phyloP scores from a whole-genome alignment of 1,284 basidiomycete genomes.

The Ganoderma leucocontextum region DNA sequence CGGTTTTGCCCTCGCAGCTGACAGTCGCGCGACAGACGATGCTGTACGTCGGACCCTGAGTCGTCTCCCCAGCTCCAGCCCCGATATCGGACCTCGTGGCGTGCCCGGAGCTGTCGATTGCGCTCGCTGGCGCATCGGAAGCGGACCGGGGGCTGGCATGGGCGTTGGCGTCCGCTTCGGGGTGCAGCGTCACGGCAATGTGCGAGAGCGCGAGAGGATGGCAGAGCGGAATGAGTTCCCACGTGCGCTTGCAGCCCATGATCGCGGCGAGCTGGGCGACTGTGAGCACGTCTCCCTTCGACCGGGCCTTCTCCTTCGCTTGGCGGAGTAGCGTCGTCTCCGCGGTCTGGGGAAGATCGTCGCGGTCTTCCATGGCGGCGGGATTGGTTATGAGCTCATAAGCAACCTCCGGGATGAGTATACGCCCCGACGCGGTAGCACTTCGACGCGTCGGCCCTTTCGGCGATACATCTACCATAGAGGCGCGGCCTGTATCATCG shows the following conservation, averaged over 20 bases:
- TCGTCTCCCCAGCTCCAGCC: slow-evolving; percentile 13
- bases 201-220: slow-evolving; percentile 81
- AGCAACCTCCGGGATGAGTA: slow-evolving; percentile 72
- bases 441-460: slow-evolving; percentile 73
- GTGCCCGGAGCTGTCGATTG: slow-evolving; percentile 13
- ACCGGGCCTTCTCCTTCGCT: slow-evolving; percentile 56
- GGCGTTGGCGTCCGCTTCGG: slow-evolving; percentile 44
- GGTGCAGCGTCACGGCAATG: slow-evolving; percentile 67
- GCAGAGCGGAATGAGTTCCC: slow-evolving; percentile 86
- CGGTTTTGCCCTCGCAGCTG: slow-evolving; percentile 81
- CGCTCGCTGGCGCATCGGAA: slow-evolving; percentile 23
- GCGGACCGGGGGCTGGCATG: slow-evolving; percentile 22
- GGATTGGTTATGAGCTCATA: slow-evolving; percentile 65
- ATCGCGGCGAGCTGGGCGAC: slow-evolving; percentile 87
- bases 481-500: slow-evolving; percentile 68
- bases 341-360: slow-evolving; percentile 39
- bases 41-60: slow-evolving; percentile 47
- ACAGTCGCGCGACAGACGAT: slow-evolving; percentile 75
- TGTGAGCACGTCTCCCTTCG: slow-evolving; percentile 81
- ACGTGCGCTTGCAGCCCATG: slow-evolving; percentile 86
- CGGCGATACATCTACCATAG: slow-evolving; percentile 82
- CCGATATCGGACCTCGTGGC: slow-evolving; percentile 35
- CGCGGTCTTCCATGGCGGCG: slow-evolving; percentile 3
- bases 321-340: slow-evolving; percentile 35
- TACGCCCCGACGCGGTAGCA: slow-evolving; percentile 83